phyloP scores from a whole-genome alignment of 148 eudicot species.

The Dianthus caryophyllus region DNA sequence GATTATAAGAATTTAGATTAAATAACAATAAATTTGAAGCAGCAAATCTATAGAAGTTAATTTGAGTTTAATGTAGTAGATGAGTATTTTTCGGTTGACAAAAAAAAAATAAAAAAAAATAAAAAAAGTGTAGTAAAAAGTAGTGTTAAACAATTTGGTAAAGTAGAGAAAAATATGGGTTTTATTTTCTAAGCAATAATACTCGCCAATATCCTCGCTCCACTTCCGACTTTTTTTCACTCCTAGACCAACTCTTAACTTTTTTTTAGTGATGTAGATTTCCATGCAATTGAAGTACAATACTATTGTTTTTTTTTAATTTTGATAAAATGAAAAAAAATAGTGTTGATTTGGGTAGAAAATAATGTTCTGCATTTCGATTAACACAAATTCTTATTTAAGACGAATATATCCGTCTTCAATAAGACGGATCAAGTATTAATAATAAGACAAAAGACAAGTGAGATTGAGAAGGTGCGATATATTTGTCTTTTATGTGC shows the following conservation, averaged over 20 bases:
- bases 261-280: constrained; percentile 4
- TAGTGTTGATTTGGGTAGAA: too few species aligned
- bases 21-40: constrained; percentile 1
- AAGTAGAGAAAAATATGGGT: constrained; percentile 7
- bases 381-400: too few species aligned
- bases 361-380: too few species aligned
- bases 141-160: background rate
- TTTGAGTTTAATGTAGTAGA: background rate
- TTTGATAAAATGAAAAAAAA: too few species aligned
- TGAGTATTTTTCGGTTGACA: constrained; percentile 3
- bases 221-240: background rate
- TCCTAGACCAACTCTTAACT: constrained; percentile 17
- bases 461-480: too few species aligned
- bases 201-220: constrained; percentile 26
- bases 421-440: too few species aligned
- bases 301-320: too few species aligned
- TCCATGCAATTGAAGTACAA: constrained; percentile 12
- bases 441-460: too few species aligned
- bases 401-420: too few species aligned
- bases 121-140: background rate
- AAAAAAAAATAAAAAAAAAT: background rate
- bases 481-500: too few species aligned
- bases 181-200: background rate
- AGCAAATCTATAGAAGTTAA: constrained; percentile 2
- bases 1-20: constrained; percentile 3